Conservation (phyloP, 2,329 filamentous ascomycete genomes). For the Microdochium paspali region DNA sequence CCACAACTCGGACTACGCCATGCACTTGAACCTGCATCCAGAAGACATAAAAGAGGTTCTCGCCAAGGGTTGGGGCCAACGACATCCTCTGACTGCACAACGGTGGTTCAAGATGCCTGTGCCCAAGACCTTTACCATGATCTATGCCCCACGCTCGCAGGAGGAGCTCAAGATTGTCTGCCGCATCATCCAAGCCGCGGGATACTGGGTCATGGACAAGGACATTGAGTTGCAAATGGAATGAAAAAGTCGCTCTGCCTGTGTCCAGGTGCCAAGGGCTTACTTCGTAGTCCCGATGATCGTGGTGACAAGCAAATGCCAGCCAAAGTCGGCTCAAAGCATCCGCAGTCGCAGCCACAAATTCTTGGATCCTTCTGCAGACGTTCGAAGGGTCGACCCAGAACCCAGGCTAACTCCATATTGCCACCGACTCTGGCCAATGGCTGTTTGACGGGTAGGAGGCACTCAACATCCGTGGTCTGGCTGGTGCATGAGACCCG, state of each 20-base stretch:
- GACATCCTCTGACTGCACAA: conserved; percentile 57
- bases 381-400: too few species aligned
- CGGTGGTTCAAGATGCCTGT: conserved; percentile 60
- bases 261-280: too few species aligned
- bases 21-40: conserved; percentile 76
- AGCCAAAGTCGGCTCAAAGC: too few species aligned
- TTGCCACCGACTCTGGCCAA: too few species aligned
- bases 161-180: conserved; percentile 59
- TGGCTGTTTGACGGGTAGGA: too few species aligned
- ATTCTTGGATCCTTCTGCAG: too few species aligned
- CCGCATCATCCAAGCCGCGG: conserved; percentile 63
- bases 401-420: too few species aligned
- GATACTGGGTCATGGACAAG: conserved; percentile 53
- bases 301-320: too few species aligned
- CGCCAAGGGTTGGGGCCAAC: conserved; percentile 70
- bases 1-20: conserved; percentile 64
- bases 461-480: too few species aligned
- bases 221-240: conserved; percentile 9
- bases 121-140: conserved; percentile 66
- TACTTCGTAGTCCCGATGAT: too few species aligned
- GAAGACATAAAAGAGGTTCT: conserved; percentile 65
- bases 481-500: too few species aligned
- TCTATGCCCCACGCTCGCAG: conserved; percentile 65
- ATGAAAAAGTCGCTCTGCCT: neutral
- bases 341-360: too few species aligned